A percentile compares a stretch with the other conserved stretches of the same genome.
These are phyloP conservation scores for Novymonas esmeraldas DNA, from an alignment of 208 protist genomes.

Conservation along the genomic window DNA sequence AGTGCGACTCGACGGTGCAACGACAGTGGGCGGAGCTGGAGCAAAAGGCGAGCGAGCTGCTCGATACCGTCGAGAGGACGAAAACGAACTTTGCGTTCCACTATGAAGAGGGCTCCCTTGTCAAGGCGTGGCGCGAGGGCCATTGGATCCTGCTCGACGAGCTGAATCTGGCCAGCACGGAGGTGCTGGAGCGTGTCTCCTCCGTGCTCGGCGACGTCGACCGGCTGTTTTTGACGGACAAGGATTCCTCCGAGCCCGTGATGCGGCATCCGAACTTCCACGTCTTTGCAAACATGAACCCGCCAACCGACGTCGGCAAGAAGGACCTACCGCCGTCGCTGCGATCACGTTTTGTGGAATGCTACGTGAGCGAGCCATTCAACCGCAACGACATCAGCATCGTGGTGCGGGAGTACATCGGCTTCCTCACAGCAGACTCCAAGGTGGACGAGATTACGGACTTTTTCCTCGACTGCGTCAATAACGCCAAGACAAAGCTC, in stretches of 20 bases:
- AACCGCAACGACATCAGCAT: conserved; percentile 94
- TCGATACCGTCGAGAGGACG: conserved; percentile 56
- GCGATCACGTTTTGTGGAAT: conserved; percentile 97
- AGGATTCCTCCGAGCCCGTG: conserved; percentile 63
- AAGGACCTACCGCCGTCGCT: conserved; percentile 96
- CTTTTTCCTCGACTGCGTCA: conserved; percentile 95
- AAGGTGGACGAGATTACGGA: conserved; percentile 93
- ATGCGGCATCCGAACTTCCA: conserved; percentile 97
- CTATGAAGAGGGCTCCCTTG: conserved; percentile 98
- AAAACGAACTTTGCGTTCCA: conserved; percentile 95
- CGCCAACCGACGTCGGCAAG: conserved; percentile 99
- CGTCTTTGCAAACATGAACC: conserved; percentile 99
- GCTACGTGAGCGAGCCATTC: conserved; percentile 98
- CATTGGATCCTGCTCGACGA: conserved; percentile 99
- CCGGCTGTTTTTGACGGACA: conserved; percentile 84
- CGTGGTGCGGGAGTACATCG: conserved; percentile 93
- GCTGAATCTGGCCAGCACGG: conserved; percentile 98
- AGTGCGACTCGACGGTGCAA: conserved; percentile 18
- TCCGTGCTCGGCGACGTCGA: conserved; percentile 95
- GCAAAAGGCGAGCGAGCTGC: conserved; percentile 45
- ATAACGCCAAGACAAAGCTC: conserved; percentile 83
- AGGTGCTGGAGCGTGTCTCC: conserved; percentile 97
- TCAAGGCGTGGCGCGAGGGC: conserved; percentile 96
- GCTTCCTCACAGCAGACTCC: conserved; percentile 72
- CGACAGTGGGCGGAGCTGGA: conserved; percentile 69